phyloP scores from a whole-genome alignment of 345 rosid species.

The Eucalyptus marginata region DNA sequence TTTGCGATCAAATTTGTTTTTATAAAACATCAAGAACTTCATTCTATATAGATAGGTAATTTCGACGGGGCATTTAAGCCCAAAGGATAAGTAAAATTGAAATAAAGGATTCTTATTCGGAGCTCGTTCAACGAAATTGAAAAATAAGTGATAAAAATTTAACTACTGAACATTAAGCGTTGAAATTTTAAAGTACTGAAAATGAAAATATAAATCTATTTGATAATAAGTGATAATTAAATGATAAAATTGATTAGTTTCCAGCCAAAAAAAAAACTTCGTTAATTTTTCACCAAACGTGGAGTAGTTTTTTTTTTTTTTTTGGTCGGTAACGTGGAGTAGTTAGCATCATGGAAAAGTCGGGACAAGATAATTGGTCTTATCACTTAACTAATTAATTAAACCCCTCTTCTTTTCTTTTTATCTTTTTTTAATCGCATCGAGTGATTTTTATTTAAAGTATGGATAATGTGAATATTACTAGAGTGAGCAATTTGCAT shows the following conservation, averaged over 20 bases:
- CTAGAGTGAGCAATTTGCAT: neutral
- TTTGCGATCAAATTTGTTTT: neutral
- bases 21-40: neutral
- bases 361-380: neutral
- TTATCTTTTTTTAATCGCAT: neutral
- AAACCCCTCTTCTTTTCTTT: neutral
- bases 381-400: neutral
- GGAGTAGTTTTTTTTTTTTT: too few relatives aligned
- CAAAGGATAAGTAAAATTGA: neutral
- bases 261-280: too few relatives aligned
- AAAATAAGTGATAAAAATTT: neutral
- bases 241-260: neutral
- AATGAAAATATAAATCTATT: neutral
- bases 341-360: neutral
- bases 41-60: neutral
- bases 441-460: neutral
- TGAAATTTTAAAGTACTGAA: neutral
- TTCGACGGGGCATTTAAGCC: neutral
- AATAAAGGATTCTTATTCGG: neutral
- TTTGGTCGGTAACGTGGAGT: neutral
- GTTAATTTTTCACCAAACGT: neutral
- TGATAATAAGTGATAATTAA: neutral
- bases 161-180: neutral
- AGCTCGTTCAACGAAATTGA: neutral
- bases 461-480: neutral